These are phyloP conservation scores for Morella rubra DNA, from an alignment of 306 rosid genomes.

Conservation along the genomic window DNA sequence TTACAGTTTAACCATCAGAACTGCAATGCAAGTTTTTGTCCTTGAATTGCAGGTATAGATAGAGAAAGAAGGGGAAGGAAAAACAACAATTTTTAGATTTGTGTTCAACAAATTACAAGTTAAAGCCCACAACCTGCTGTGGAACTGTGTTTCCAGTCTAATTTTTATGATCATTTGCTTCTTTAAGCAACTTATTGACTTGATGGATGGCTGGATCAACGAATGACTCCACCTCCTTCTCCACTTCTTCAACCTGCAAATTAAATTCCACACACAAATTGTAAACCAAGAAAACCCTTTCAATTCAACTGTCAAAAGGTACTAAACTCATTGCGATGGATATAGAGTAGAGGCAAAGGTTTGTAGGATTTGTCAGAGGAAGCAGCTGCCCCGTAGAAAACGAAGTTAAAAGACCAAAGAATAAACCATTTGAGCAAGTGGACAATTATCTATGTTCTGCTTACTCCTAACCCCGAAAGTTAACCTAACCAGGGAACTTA, in stretches of 20 bases:
- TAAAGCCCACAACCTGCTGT: background rate
- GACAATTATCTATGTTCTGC: too few species aligned
- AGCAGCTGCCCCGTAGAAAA: too few species aligned
- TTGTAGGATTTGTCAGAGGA: too few species aligned
- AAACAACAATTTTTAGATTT: background rate
- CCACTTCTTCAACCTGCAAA: constrained; percentile 48
- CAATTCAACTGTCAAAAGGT: background rate
- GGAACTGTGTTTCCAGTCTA: background rate
- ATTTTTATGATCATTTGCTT: constrained; percentile 8
- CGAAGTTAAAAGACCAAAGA: too few species aligned
- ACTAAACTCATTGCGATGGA: background rate
- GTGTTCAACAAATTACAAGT: background rate
- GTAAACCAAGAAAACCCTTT: background rate
- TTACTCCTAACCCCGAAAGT: too few species aligned
- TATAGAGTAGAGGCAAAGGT: background rate
- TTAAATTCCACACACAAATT: background rate
- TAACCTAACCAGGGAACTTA: too few species aligned
- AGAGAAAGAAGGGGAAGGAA: background rate
- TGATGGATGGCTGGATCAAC: constrained; percentile 23
- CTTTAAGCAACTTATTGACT: background rate
- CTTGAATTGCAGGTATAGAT: background rate
- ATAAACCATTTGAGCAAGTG: too few species aligned
- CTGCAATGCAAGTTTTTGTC: background rate
- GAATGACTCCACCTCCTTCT: constrained; percentile 28
- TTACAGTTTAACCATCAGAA: too few species aligned